Evolutionary conservation across 2,329 filamentous ascomycete species (phyloP).

Genomic region (Seiridium unicorne): DNA sequence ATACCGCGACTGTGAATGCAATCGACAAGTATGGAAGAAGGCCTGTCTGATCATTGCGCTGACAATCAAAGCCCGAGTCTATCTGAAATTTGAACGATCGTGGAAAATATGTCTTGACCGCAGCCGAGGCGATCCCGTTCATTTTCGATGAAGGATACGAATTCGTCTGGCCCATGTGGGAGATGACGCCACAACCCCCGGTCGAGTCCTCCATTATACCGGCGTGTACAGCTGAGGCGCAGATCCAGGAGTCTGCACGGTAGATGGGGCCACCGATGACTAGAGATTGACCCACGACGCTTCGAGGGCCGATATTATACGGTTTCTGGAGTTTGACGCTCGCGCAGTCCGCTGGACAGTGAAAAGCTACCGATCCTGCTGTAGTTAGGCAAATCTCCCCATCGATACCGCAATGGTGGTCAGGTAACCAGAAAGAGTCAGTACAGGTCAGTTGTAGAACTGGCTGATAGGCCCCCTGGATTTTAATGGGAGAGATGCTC

Average conservation of each 20-base stretch:
- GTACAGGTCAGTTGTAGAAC: conserved; percentile 42
- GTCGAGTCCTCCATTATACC: conserved; percentile 61
- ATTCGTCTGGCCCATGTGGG: conserved; percentile 59
- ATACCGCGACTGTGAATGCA: conserved; percentile 2
- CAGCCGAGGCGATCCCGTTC: conserved; percentile 5
- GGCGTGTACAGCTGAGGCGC: conserved; percentile 68
- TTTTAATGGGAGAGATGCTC: conserved; percentile 6
- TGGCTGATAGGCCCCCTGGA: not conserved
- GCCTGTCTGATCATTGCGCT: not conserved
- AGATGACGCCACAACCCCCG: conserved; percentile 68
- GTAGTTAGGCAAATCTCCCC: conserved; percentile 55
- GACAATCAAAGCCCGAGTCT: conserved; percentile 11
- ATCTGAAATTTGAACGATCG: conserved; percentile 9
- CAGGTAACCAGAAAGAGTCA: conserved; percentile 52
- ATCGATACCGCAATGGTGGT: conserved; percentile 52
- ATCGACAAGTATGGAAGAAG: not conserved
- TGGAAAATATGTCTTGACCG: conserved; percentile 11
- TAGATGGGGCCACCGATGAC: conserved; percentile 49
- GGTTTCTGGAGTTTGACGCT: conserved; percentile 47
- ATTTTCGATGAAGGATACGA: conserved; percentile 37
- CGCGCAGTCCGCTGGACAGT: conserved; percentile 58
- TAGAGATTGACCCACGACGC: conserved; percentile 40
- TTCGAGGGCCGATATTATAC: conserved; percentile 51
- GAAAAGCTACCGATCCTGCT: conserved; percentile 50
- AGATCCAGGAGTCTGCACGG: conserved; percentile 71